Evolutionary conservation across 2,329 filamentous ascomycete species (phyloP).

Genomic region (Paecilomyces niveus): DNA sequence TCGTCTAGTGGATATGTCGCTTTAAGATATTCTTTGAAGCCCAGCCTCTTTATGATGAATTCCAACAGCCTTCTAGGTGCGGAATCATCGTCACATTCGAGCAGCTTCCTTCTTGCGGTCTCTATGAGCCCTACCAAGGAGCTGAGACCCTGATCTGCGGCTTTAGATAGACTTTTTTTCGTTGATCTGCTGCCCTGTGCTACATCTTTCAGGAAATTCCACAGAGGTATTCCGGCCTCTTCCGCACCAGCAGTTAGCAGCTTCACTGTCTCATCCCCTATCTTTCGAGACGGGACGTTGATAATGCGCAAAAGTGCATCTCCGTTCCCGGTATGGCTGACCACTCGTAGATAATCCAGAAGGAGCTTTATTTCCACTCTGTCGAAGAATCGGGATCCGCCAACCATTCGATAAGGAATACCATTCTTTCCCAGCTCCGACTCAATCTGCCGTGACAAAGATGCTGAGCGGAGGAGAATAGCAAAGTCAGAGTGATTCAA

Average conservation of each 20-base stretch:
- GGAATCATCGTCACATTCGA: slow-evolving; percentile 32
- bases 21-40: slow-evolving; percentile 67
- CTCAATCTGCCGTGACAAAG: slow-evolving; percentile 80
- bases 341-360: slow-evolving; percentile 79
- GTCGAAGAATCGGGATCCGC: slow-evolving; percentile 86
- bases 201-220: slow-evolving; percentile 61
- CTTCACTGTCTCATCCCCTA: slow-evolving; percentile 74
- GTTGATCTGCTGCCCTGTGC: slow-evolving; percentile 46
- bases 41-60: slow-evolving; percentile 56
- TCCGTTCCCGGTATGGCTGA: slow-evolving; percentile 78
- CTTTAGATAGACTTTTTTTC: slow-evolving; percentile 49
- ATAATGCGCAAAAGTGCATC: slow-evolving; percentile 78
- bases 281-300: slow-evolving; percentile 72
- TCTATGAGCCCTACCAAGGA: slow-evolving; percentile 55
- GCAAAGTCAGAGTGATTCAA: slow-evolving; percentile 72
- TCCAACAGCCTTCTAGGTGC: slow-evolving; percentile 46
- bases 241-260: slow-evolving; percentile 71
- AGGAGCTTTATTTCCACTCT: slow-evolving; percentile 80
- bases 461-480: slow-evolving; percentile 77
- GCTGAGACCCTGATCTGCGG: slow-evolving; percentile 51
- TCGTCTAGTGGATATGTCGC: slow-evolving; percentile 65
- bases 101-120: slow-evolving; percentile 48
- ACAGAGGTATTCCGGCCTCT: slow-evolving; percentile 60
- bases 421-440: slow-evolving; percentile 70
- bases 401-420: slow-evolving; percentile 87